Evolutionary conservation across 139 green algal genomes (phyloP).

Genomic region (Axilococcus clingmanii): DNA sequence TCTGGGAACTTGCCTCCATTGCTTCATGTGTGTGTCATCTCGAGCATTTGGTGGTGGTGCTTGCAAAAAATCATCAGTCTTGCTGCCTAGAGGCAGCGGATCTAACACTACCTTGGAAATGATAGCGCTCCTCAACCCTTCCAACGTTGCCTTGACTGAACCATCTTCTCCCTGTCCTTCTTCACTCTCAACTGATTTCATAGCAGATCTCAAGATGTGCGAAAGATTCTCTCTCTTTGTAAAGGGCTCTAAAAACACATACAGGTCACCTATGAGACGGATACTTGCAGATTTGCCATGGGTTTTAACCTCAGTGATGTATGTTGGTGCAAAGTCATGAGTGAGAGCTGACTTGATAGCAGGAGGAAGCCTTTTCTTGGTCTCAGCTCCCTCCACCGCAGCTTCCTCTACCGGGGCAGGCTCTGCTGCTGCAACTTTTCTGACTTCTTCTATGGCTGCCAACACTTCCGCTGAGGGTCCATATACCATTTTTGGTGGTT

Average conservation of each 20-base stretch:
- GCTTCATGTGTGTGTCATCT: neutral
- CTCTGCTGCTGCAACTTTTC: neutral
- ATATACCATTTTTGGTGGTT: slow-evolving; percentile 1
- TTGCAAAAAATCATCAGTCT: neutral
- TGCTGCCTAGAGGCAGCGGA: neutral
- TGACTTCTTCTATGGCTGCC: neutral
- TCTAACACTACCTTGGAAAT: neutral
- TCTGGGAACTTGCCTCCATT: neutral
- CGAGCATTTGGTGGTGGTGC: neutral
- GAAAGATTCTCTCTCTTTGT: slow-evolving; percentile 16
- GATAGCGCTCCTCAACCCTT: neutral
- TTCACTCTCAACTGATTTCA: too few relatives aligned
- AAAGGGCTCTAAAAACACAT: slow-evolving; percentile 22
- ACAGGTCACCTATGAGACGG: slow-evolving; percentile 9
- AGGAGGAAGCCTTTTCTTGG: slow-evolving; percentile 7
- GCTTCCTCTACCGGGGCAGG: neutral
- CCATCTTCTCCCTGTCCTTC: too few relatives aligned
- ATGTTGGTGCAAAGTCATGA: neutral
- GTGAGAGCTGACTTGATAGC: slow-evolving; percentile 1
- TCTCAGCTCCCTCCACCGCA: neutral
- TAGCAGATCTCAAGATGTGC: too few relatives aligned
- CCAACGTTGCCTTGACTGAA: too few relatives aligned
- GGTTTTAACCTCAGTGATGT: neutral
- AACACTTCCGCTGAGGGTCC: slow-evolving; percentile 6
- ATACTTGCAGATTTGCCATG: slow-evolving; percentile 1